Evolutionary conservation across 2,329 filamentous ascomycete genomes (phyloP).

Genomic region (Cercospora sojina): DNA sequence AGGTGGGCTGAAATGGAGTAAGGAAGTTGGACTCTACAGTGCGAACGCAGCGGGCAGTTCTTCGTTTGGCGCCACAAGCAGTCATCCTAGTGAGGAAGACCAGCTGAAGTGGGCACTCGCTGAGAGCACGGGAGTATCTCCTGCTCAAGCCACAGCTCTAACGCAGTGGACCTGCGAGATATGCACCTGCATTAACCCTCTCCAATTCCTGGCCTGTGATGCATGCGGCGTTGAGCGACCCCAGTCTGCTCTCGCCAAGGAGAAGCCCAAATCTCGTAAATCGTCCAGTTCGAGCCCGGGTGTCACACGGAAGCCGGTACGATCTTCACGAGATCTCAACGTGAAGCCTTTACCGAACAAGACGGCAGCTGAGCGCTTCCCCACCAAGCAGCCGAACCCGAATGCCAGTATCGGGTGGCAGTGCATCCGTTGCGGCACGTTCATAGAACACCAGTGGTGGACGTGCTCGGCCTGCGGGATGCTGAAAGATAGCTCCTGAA

Average conservation of each 20-base stretch:
- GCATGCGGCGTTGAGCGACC: constrained; percentile 60
- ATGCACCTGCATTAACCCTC: constrained; percentile 62
- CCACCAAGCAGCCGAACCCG: constrained; percentile 34
- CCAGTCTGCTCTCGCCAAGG: constrained; percentile 37
- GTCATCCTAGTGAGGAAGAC: constrained; percentile 36
- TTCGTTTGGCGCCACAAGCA: neutral
- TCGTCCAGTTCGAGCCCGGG: neutral
- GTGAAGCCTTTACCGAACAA: neutral
- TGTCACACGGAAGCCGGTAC: constrained; percentile 25
- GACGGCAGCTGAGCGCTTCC: constrained; percentile 13
- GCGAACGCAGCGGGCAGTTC: constrained; percentile 17
- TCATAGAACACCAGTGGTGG: constrained; percentile 66
- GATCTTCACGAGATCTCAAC: constrained; percentile 5
- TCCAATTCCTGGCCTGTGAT: constrained; percentile 60
- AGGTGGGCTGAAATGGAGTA: constrained; percentile 40
- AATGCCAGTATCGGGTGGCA: constrained; percentile 58
- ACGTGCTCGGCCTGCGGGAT: constrained; percentile 60
- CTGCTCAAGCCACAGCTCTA: neutral
- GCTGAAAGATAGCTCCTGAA: constrained; percentile 54
- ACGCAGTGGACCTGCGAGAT: constrained; percentile 58
- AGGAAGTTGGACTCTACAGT: constrained; percentile 40
- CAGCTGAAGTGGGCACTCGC: constrained; percentile 41
- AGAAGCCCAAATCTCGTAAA: constrained; percentile 9
- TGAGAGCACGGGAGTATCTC: constrained; percentile 29
- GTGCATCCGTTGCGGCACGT: constrained; percentile 58